phyloP scores from a whole-genome alignment of 1,139 yeast species.

The Taphrina betulina region DNA sequence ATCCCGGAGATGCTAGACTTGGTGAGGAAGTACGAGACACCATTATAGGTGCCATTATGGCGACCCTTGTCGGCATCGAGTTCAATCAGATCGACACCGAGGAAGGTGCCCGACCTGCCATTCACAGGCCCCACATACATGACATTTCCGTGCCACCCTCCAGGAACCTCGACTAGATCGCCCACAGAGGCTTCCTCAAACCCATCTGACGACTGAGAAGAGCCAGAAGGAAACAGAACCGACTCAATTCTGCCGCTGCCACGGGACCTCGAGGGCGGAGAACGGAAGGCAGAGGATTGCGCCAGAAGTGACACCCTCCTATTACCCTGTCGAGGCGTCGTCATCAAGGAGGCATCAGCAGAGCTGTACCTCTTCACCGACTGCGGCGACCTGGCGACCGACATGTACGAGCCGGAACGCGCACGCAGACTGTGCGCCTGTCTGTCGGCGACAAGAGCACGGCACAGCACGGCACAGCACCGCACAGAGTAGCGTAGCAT shows the following conservation, averaged over 20 bases:
- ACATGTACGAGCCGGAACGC: too few relatives aligned
- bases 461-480: too few relatives aligned
- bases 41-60: conserved; percentile 71
- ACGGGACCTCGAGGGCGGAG: neutral
- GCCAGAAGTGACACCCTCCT: too few relatives aligned
- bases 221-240: neutral
- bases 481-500: too few relatives aligned
- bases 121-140: conserved; percentile 72
- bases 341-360: too few relatives aligned
- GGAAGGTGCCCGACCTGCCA: conserved; percentile 75
- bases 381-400: too few relatives aligned
- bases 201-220: neutral
- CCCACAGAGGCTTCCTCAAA: conserved; percentile 41
- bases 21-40: conserved; percentile 60
- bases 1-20: conserved; percentile 39
- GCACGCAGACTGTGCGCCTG: too few relatives aligned
- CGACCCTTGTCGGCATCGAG: conserved; percentile 67
- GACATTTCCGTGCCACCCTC: conserved; percentile 57
- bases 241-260: neutral
- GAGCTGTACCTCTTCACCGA: too few relatives aligned
- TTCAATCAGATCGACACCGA: conserved; percentile 79
- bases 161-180: conserved; percentile 47
- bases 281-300: conserved; percentile 8
- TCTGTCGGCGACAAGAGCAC: too few relatives aligned
- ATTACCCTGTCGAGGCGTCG: too few relatives aligned